Conservation (phyloP, 2,329 filamentous ascomycete genomes). For the Alternaria sp. region DNA sequence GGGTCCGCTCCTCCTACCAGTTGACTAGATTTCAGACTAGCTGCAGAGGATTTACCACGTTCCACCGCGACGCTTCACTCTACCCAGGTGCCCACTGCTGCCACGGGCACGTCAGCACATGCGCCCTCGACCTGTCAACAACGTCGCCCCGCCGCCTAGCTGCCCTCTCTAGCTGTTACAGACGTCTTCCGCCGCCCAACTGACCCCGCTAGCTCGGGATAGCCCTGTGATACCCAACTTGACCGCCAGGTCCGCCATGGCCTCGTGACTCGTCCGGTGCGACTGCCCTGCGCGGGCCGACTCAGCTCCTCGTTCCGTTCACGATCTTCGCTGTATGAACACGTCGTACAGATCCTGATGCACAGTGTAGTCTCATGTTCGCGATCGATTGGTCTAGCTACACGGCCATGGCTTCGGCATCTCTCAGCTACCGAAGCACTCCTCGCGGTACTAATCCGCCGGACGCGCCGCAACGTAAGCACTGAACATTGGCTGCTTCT, state of each 20-base stretch:
- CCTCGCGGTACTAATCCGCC: slow-evolving; percentile 5
- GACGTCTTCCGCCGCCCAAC: slow-evolving; percentile 12
- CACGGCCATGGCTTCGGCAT: slow-evolving; percentile 1
- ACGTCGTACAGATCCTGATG: slow-evolving; percentile 21
- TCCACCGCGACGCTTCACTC: slow-evolving; percentile 4
- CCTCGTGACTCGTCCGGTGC: slow-evolving; percentile 20
- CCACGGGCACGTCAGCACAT: slow-evolving; percentile 1
- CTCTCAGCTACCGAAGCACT: not conserved
- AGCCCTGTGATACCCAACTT: slow-evolving; percentile 21
- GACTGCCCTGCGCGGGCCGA: slow-evolving; percentile 15
- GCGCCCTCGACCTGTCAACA: slow-evolving; percentile 14
- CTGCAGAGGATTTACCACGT: not conserved
- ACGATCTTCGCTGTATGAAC: slow-evolving; percentile 25
- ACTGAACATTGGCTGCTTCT: slow-evolving; percentile 1
- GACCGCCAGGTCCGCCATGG: slow-evolving; percentile 7
- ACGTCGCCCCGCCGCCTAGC: slow-evolving; percentile 12
- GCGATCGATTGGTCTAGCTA: not conserved
- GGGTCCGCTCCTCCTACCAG: slow-evolving; percentile 1
- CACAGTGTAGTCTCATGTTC: not conserved
- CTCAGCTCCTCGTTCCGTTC: slow-evolving; percentile 6
- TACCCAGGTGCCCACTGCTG: not conserved
- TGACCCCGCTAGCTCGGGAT: slow-evolving; percentile 15
- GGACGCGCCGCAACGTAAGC: slow-evolving; percentile 11
- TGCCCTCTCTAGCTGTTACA: slow-evolving; percentile 8
- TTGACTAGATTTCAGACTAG: not conserved